Base-by-base conservation (phyloP, 192 early-diverging fungal genomes). In the Coemansia sp. region DNA sequence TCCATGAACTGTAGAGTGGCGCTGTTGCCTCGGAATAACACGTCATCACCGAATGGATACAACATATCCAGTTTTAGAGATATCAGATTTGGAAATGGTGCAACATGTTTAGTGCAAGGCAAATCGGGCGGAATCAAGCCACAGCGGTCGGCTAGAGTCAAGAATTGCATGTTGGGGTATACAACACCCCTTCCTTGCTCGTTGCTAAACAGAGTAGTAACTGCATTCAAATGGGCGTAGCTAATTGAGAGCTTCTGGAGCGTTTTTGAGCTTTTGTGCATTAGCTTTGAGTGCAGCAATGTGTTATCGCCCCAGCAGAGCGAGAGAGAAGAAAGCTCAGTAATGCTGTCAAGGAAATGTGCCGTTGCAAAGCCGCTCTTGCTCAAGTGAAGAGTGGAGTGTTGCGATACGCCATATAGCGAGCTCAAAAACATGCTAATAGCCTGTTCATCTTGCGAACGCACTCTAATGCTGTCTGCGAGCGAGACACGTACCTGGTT, bases 11-110 rank as follows among this genome's bases (percentile, higher is more conserved):
- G 47, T 24, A 66, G 52, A 24, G 64, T 66, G 5, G 38, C 49
- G 27, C 50, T 56, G 37, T 66, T 66, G 6, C 64, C 64, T 10
- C 64, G 24, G 38, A 66, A 66, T 12, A 66, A 16, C 13, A 56
- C 53, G 22, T 66, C 64, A 38, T 66, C 52, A n/a, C 64, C 50
- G 15, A 66, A 66, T 22, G 64, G 64, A 8, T 66, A 66, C 5
- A 56, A 29, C 13, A 32, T 40, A n/a, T 55, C 34, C 6, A 53
- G 10, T 34, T 41, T 40, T 4, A 66, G 64, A 7, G 34, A 34
- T n/a, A 10, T 12, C 50, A 66, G 34, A 11, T 12, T 56, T 1
- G 50, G 50, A 38, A 66, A 66, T 3, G 53, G 64, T n/a, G 20
- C 64, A 43, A 45, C 39, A 5, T 16, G 24, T 22, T 49, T 7